A percentile compares a stretch with the other conserved stretches of the same genome.
Conservation (phyloP, 441 rosid species). For the Pelargonium fulgidum region DNA sequence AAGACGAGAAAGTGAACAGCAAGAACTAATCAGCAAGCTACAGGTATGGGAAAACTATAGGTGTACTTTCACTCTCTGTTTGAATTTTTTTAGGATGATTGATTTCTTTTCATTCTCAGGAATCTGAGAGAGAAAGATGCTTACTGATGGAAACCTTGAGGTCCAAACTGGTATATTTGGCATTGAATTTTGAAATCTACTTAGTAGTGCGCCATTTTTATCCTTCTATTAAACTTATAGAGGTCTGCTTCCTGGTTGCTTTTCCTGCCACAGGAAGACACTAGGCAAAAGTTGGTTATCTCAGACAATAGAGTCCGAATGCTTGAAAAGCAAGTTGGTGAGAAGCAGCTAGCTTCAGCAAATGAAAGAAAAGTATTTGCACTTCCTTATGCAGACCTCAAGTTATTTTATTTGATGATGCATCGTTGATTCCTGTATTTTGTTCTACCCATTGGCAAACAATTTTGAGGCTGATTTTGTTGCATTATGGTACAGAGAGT, state of each 20-base stretch:
- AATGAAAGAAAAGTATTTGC: constrained; percentile 56
- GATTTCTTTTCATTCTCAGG: constrained; percentile 41
- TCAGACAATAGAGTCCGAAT: constrained; percentile 86
- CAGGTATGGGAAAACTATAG: constrained; percentile 42
- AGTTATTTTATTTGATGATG: neutral
- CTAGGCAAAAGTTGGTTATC: constrained; percentile 69
- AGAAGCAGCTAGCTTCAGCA: constrained; percentile 59
- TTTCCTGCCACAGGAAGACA: constrained; percentile 55
- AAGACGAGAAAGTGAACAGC: constrained; percentile 63
- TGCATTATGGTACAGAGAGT: constrained; percentile 49
- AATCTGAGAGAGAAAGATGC: constrained; percentile 68
- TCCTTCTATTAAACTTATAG: constrained; percentile 2
- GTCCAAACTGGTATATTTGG: constrained; percentile 66
- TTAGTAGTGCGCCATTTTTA: neutral
- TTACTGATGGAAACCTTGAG: constrained; percentile 62
- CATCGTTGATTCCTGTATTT: neutral
- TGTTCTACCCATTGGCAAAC: neutral
- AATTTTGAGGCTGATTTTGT: constrained; percentile 17
- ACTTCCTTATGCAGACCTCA: constrained; percentile 19
- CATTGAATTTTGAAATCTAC: neutral
- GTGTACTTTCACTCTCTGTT: constrained; percentile 15
- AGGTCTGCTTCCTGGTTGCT: constrained; percentile 9
- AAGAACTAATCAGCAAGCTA: constrained; percentile 72
- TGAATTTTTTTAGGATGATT: constrained; percentile 20
- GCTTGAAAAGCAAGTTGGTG: constrained; percentile 75